Percentiles rank a stretch among this genome's conserved stretches.
These are phyloP conservation scores for Xylaria curta DNA, from an alignment of 495 filamentous ascomycete species.

Conservation along the genomic window DNA sequence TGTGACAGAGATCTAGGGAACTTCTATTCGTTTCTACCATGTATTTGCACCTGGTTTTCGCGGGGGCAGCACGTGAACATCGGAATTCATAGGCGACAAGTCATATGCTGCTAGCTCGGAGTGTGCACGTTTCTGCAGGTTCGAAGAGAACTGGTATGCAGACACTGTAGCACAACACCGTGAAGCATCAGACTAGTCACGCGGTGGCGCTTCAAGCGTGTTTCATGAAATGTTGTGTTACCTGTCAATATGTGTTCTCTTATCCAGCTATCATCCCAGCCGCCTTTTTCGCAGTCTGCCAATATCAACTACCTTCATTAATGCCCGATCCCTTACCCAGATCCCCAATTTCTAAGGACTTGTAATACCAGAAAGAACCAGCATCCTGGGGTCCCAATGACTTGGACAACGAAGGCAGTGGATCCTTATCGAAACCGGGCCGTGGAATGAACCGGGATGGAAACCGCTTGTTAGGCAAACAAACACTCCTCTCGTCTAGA, in stretches of 20 bases:
- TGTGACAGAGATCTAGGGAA: neutral
- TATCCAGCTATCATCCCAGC: neutral
- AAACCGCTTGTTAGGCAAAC: neutral
- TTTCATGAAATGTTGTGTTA: constrained; percentile 3
- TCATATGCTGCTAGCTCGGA: constrained; percentile 7
- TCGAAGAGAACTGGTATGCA: neutral
- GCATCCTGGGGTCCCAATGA: neutral
- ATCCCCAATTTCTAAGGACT: neutral
- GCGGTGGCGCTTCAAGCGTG: neutral
- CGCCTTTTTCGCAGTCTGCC: neutral
- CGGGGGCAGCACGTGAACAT: neutral
- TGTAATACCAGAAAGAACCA: neutral
- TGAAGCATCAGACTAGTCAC: neutral
- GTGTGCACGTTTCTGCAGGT: neutral
- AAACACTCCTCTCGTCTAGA: neutral
- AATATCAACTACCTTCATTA: neutral
- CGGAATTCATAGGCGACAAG: constrained; percentile 1
- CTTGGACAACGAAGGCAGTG: neutral
- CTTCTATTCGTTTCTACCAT: neutral
- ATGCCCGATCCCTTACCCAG: neutral
- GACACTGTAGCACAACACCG: constrained; percentile 1
- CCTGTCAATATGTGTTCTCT: constrained; percentile 7
- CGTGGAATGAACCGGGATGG: neutral
- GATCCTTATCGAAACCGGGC: neutral
- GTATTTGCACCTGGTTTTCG: neutral